Evolutionary conservation across 305 asterid species (phyloP).

Genomic region (Fraxinus sp.): DNA sequence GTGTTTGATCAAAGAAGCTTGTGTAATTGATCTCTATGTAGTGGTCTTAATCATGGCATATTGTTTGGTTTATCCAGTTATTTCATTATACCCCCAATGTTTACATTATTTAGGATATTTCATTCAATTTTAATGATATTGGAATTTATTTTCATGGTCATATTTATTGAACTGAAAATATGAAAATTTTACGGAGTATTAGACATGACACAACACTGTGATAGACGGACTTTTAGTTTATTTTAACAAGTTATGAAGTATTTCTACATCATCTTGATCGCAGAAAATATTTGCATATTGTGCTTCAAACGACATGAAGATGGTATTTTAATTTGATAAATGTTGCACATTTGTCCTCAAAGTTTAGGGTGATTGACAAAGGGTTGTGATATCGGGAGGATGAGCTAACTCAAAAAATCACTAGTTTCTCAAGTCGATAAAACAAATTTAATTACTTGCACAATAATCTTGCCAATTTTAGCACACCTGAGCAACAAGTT

Average conservation of each 20-base stretch:
- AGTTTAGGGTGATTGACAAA: not conserved
- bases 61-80: constrained; percentile 15
- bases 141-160: not conserved
- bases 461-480: not conserved
- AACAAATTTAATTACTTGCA: not conserved
- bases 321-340: not conserved
- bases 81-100: not conserved
- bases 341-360: not conserved
- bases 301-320: not conserved
- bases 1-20: constrained; percentile 14
- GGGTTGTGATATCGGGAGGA: too few relatives aligned
- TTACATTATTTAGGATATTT: not conserved
- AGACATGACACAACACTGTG: not conserved
- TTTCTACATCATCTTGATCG: not conserved
- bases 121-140: not conserved
- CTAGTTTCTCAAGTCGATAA: not conserved
- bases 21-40: constrained; percentile 12
- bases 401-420: too few relatives aligned
- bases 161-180: not conserved
- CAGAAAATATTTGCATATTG: not conserved
- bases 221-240: not conserved
- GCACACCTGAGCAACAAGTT: not conserved
- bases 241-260: not conserved
- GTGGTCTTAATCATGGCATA: constrained; percentile 5
- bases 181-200: not conserved